phyloP scores from a whole-genome alignment of 1,139 yeast genomes.

The Candida sp. region DNA sequence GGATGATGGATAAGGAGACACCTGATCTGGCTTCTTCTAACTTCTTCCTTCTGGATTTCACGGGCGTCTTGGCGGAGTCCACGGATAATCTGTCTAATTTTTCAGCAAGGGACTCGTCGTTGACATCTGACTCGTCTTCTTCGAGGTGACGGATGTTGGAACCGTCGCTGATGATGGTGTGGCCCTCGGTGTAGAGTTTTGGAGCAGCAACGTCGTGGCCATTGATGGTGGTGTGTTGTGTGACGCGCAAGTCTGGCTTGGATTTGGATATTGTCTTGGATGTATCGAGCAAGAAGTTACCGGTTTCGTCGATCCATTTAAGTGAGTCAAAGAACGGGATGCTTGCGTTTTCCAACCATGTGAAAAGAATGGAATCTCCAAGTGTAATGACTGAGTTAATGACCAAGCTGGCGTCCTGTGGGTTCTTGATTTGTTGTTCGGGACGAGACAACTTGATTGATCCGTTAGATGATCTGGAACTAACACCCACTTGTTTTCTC shows the following conservation, averaged over 20 bases:
- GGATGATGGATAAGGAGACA: conserved; percentile 67
- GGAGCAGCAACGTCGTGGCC: conserved; percentile 80
- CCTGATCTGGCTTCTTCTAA: conserved; percentile 46
- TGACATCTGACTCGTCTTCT: conserved; percentile 33
- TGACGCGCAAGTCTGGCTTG: conserved; percentile 34
- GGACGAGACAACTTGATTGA: conserved; percentile 51
- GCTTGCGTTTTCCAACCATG: conserved; percentile 78
- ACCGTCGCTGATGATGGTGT: conserved; percentile 69
- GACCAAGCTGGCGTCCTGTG: conserved; percentile 37
- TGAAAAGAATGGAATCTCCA: conserved; percentile 44
- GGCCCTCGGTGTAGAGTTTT: conserved; percentile 68
- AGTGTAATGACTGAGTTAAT: conserved; percentile 45
- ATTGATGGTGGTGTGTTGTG: conserved; percentile 45
- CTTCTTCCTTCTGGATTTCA: conserved; percentile 24
- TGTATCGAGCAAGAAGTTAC: conserved; percentile 21
- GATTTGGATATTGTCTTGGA: conserved; percentile 41
- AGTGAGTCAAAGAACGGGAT: conserved; percentile 67
- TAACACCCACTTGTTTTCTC: conserved; percentile 34
- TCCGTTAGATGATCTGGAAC: conserved; percentile 54
- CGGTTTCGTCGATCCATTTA: conserved; percentile 50
- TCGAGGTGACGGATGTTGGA: conserved; percentile 61
- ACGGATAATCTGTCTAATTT: conserved; percentile 50
- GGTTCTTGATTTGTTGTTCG: conserved; percentile 34
- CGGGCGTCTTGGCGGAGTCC: conserved; percentile 29
- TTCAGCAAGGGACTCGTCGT: conserved; percentile 59